These are phyloP conservation scores for Coffea canephora DNA, from an alignment of 257 asterid species.

Conservation along the genomic window DNA sequence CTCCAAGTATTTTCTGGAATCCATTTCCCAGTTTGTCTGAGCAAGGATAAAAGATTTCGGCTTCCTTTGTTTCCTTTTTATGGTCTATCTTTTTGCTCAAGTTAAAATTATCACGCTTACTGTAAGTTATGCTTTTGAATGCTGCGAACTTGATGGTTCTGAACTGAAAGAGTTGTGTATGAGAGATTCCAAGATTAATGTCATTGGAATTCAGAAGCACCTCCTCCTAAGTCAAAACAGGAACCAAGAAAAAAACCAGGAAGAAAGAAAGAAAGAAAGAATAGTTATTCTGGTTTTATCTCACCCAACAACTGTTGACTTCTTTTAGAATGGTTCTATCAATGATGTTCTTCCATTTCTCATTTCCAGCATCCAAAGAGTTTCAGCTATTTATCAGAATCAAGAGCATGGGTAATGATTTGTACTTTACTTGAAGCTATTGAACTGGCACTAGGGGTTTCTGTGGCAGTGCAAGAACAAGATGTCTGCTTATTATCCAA, in stretches of 20 bases:
- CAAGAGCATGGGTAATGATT: conserved; percentile 22
- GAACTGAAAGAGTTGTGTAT: not conserved
- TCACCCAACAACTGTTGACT: conserved; percentile 2
- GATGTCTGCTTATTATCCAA: conserved; percentile 58
- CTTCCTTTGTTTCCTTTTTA: not conserved
- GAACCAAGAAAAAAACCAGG: not conserved
- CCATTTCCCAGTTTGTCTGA: not conserved
- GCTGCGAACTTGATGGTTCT: not conserved
- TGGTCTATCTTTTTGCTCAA: not conserved
- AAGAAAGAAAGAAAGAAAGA: not conserved
- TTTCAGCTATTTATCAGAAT: not conserved
- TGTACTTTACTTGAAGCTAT: conserved; percentile 9
- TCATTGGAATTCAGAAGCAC: not conserved
- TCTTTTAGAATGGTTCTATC: not conserved
- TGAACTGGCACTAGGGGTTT: conserved; percentile 12
- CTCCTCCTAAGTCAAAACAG: not conserved
- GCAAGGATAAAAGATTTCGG: not conserved
- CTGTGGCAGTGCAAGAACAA: conserved; percentile 17
- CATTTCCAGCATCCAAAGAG: conserved; percentile 10
- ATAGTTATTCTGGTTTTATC: not conserved
- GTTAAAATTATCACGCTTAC: not conserved
- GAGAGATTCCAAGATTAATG: not conserved
- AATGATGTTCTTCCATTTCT: not conserved
- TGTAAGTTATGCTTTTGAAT: not conserved
- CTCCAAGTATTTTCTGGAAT: not conserved